phyloP scores from a whole-genome alignment of 176 grass and related monocot genomes.

The Sorghum bicolor region Sorghum_bicolor_NCBIv3 NC_012872.2:50530501-50531000 shows the following conservation, averaged over 20 bases:
- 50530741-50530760: not conserved
- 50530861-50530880: not conserved
- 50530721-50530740: not conserved
- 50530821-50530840: not conserved
- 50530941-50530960: too few species aligned
- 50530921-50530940: not conserved
- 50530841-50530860: not conserved
- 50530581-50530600: conserved; percentile 20
- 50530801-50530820: not conserved
- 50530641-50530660: not conserved
- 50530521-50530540: not conserved
- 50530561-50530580: not conserved
- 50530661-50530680: not conserved
- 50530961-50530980: not conserved
- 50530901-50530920: not conserved
- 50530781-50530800: not conserved
- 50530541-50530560: not conserved
- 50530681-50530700: not conserved
- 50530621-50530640: not conserved
- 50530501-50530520: not conserved
- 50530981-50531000: not conserved
- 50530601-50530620: not conserved
- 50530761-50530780: not conserved
- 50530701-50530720: conserved; percentile 30
- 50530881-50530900: not conserved